Evolutionary conservation across 2,329 filamentous ascomycete genomes (phyloP).

Genomic region (Alternaria ventricosa): DNA sequence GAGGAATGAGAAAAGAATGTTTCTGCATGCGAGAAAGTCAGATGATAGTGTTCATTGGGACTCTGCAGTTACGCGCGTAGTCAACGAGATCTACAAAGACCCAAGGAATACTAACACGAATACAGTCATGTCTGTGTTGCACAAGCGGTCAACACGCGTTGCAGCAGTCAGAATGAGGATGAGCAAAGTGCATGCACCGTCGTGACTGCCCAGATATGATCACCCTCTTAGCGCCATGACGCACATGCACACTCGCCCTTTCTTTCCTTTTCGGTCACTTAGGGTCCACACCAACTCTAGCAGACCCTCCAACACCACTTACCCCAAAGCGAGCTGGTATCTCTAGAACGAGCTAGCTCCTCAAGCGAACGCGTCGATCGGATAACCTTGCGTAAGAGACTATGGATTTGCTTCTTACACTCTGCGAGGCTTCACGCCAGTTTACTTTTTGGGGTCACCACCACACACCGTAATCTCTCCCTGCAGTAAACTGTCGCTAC

Average conservation of each 20-base stretch:
- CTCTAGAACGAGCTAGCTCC: background rate
- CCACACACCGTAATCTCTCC: background rate
- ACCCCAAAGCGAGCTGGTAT: background rate
- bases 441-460: background rate
- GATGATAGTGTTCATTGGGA: background rate
- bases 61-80: background rate
- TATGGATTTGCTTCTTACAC: background rate
- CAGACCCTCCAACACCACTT: background rate
- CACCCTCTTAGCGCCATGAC: background rate
- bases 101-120: background rate
- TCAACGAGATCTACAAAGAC: background rate
- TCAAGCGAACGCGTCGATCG: background rate
- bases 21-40: background rate
- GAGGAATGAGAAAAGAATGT: background rate
- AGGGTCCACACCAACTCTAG: background rate
- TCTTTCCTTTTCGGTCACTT: background rate
- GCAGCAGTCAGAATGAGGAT: background rate
- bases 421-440: background rate
- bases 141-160: background rate
- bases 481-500: background rate
- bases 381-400: background rate
- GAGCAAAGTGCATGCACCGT: background rate
- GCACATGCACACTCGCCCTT: background rate
- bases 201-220: background rate
- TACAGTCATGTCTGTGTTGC: background rate